Evolutionary conservation across 805 yeast species (phyloP), one percentile per base, ranked within the genome.

Genomic region (Candida maris): DNA sequence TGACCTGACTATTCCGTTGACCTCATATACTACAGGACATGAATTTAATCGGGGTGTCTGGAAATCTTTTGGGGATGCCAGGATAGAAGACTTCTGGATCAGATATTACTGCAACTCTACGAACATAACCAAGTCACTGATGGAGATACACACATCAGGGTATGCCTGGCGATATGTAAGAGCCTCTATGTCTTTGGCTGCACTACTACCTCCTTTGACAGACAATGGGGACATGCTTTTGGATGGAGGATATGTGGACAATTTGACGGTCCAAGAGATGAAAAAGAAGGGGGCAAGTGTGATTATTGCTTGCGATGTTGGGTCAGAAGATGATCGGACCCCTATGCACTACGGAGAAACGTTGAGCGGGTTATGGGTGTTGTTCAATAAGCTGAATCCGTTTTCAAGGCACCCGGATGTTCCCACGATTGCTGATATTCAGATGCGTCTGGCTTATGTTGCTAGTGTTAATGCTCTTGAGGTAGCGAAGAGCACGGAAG

Each of bases 31-130:
- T 8, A 93, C 98, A 1, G 98, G 98, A 1, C 96, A 93, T 60
- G 97, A 88, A 59, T 91, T 91, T 61, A 91, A 91, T 59, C 70
- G 97, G 48, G 97, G 98, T 33, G 77, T 91, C n/a, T 93, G 97
- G 96, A 91, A 93, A 59, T 77, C 86, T 0, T 85, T 91, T 64
- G 97, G 97, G 1, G 91, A 86, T 45, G 74, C 81, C 10, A 80
- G 96, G 51, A 87, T 91, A 46, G 98, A 91, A 57, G 98, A 91
- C 56, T 91, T 91, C 58, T 91, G 98, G 98, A 72, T 91, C 42
- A 79, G 74, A 43, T 91, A 76, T 57, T 91, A 77, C 56, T 80
- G 93, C 52, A 91, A 93, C 56, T 86, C 97, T 1, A 91, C 98
- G 12, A 91, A 91, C 56, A 86, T 91, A 35, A 93, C 98, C 3